Evolutionary conservation across 345 rosid genomes (phyloP), one percentile per base, ranked within the genome.

Genomic region (Corymbia maculata): DNA sequence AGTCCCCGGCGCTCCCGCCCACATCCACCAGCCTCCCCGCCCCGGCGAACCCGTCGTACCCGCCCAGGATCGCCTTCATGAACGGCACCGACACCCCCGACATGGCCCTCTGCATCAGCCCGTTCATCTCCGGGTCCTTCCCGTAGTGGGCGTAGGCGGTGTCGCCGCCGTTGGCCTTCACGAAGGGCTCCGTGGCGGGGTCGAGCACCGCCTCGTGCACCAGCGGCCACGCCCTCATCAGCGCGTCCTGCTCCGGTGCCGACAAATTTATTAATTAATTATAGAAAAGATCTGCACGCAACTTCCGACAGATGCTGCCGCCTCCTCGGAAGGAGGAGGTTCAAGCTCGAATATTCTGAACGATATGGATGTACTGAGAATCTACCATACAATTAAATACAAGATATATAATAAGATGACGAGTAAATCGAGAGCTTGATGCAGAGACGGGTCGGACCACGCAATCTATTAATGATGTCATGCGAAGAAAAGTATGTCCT

Each of bases 1-100:
- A 97, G 91, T 96, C 99, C 51, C 99, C 99, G 16, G 94, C 96
- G 30, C 99, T 97, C 36, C 99, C 99, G 70, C 99, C 99, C 57
- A 97, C 99, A 84, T 97, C 99, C 49, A 97, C 97, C 87, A 97
- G 86, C 79, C 47, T 92, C 53, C 90, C 88, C 45, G 94, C 93
- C 0, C 93, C 96, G 79, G 91, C 68, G 79, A 97, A 96, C 52
- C 99, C 99, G 89, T 93, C 93, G 80, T 96, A 97, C 87, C 94
- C 92, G 30, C 93, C 91, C 94, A 97, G 87, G 14, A 95, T 86
- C 3, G 95, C 94, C 88, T 87, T 95, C 94, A 96, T 96, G 95
- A 97, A 94, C 89, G 99, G 99, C 64, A 95, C 99, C 0, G 99
- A 96, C 86, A 96, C 93, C 3, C 99, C 99, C 9, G 99, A 93